Conservation (phyloP, 805 yeast genomes). For the Pichia kluyveri region DNA sequence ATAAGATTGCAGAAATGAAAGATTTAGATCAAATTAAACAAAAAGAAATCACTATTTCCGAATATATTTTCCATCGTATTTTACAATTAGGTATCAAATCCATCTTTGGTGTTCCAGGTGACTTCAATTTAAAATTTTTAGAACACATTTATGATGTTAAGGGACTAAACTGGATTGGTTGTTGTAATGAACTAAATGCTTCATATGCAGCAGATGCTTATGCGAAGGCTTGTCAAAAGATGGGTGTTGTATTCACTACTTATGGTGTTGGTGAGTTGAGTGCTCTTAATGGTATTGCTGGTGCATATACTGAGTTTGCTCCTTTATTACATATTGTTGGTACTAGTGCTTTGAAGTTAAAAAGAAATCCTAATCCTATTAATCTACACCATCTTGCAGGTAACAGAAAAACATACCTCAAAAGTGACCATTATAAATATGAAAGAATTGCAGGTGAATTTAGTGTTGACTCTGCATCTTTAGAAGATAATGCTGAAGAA, state of each 20-base stretch:
- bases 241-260: slow-evolving; percentile 70
- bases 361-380: slow-evolving; percentile 7
- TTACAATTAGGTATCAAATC: slow-evolving; percentile 46
- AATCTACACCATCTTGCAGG: slow-evolving; percentile 56
- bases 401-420: slow-evolving; percentile 33
- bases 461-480: slow-evolving; percentile 44
- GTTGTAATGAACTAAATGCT: slow-evolving; percentile 84
- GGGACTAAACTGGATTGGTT: slow-evolving; percentile 82
- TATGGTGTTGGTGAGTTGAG: slow-evolving; percentile 87
- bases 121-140: slow-evolving; percentile 62
- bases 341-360: slow-evolving; percentile 24
- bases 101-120: slow-evolving; percentile 76
- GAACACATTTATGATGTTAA: slow-evolving; percentile 68
- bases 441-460: slow-evolving; percentile 49
- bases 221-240: slow-evolving; percentile 61
- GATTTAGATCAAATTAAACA: background rate
- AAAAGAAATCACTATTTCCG: slow-evolving; percentile 23
- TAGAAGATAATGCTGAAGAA: slow-evolving; percentile 32
- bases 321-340: slow-evolving; percentile 82
- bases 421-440: slow-evolving; percentile 63
- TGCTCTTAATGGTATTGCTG: slow-evolving; percentile 80
- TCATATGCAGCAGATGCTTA: slow-evolving; percentile 87
- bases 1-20: background rate
- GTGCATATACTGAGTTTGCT: slow-evolving; percentile 83
- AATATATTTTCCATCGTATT: slow-evolving; percentile 37